Percentiles rank a stretch among this genome's conserved stretches.
These are phyloP conservation scores for Crithidia mellificae DNA, from an alignment of 208 protist species.

Conservation along the genomic window DNA sequence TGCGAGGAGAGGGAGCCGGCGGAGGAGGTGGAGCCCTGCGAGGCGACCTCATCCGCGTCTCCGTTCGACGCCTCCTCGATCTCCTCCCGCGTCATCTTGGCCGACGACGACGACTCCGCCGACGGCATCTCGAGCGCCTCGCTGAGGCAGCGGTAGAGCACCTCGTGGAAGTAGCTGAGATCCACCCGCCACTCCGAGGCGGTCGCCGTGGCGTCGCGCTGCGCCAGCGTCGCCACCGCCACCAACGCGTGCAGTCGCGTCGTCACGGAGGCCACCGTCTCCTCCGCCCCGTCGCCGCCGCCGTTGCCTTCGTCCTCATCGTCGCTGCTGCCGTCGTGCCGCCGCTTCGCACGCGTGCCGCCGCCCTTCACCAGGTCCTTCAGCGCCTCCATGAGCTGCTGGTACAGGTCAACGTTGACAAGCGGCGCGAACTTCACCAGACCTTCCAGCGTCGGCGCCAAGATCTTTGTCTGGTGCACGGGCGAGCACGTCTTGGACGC, in stretches of 20 bases:
- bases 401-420: constrained; percentile 89
- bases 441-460: constrained; percentile 87
- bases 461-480: constrained; percentile 86
- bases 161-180: constrained; percentile 92
- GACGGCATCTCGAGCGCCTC: constrained; percentile 79
- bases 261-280: constrained; percentile 62
- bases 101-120: constrained; percentile 43
- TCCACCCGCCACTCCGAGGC: constrained; percentile 89
- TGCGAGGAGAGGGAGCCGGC: constrained; percentile 88
- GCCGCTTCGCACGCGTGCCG: neutral
- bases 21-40: constrained; percentile 81
- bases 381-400: constrained; percentile 85
- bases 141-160: constrained; percentile 82
- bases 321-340: neutral
- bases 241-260: constrained; percentile 90
- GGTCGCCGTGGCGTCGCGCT: constrained; percentile 80
- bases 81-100: constrained; percentile 68
- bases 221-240: constrained; percentile 85
- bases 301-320: constrained; percentile 7
- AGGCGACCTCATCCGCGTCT: constrained; percentile 70
- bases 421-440: constrained; percentile 92
- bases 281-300: constrained; percentile 29
- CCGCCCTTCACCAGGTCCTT: constrained; percentile 81
- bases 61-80: constrained; percentile 34
- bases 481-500: constrained; percentile 81